Conservation (phyloP, 73 alveolate genomes). For the Paraurostyla sp. region DNA sequence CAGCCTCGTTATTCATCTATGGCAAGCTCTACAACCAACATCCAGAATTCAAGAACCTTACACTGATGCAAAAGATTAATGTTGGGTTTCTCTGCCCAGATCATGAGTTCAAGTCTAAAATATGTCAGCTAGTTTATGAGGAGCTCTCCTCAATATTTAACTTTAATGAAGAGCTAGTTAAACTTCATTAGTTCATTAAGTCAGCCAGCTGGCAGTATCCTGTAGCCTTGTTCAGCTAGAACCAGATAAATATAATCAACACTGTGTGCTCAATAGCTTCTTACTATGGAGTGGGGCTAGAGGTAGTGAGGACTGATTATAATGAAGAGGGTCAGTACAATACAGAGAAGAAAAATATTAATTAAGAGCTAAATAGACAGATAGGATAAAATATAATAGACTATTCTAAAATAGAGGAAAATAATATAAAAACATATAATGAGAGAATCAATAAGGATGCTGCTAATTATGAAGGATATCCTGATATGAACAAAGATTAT, state of each 20-base stretch:
- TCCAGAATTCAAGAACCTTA: slow-evolving; percentile 39
- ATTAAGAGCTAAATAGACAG: not conserved
- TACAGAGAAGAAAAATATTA: not conserved
- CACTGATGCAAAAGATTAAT: slow-evolving; percentile 50
- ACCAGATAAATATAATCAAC: slow-evolving; percentile 67
- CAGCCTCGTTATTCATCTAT: slow-evolving; percentile 39
- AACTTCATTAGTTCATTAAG: slow-evolving; percentile 68
- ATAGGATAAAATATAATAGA: not conserved
- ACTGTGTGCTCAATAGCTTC: slow-evolving; percentile 77
- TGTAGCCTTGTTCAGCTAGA: slow-evolving; percentile 57
- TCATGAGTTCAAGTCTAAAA: slow-evolving; percentile 64
- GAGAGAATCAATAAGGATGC: not conserved
- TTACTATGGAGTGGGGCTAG: slow-evolving; percentile 78
- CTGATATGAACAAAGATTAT: not conserved
- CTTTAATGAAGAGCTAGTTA: slow-evolving; percentile 62
- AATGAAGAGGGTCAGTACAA: not conserved
- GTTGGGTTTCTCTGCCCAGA: slow-evolving; percentile 73
- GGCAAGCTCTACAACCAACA: slow-evolving; percentile 47
- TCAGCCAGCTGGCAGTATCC: slow-evolving; percentile 75
- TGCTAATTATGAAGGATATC: not conserved
- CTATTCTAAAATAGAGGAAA: not conserved
- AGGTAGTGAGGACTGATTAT: slow-evolving; percentile 73
- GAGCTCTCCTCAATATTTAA: slow-evolving; percentile 55
- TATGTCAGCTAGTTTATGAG: slow-evolving; percentile 71
- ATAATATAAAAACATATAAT: not conserved